Percentiles rank a stretch among this genome's conserved stretches.
Evolutionary conservation across 129 eudicot species (phyloP).

Genomic region (Chrysanthemum makinoi): DNA sequence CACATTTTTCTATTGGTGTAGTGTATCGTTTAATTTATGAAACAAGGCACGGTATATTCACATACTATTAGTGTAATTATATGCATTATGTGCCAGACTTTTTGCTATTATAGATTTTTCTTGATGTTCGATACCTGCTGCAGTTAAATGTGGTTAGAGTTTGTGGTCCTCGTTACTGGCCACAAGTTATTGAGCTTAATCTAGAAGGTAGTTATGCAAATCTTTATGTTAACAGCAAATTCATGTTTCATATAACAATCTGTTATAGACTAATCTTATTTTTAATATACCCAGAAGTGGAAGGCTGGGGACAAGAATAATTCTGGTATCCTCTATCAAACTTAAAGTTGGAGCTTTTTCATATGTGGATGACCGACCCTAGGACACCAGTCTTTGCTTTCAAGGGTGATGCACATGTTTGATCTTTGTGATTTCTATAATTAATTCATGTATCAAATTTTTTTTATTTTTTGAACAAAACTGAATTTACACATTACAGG

Average conservation of each 20-base stretch:
- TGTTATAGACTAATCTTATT: background rate
- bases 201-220: slow-evolving; percentile 63
- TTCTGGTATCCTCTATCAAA: slow-evolving; percentile 84
- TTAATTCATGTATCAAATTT: too few species aligned
- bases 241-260: background rate
- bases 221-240: slow-evolving; percentile 18
- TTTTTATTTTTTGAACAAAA: too few species aligned
- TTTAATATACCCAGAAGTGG: slow-evolving; percentile 68
- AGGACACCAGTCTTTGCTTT: slow-evolving; percentile 84
- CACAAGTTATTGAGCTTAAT: slow-evolving; percentile 79
- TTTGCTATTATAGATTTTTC: too few species aligned
- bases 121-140: too few species aligned
- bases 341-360: slow-evolving; percentile 96
- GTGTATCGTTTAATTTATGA: too few species aligned
- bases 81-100: too few species aligned
- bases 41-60: too few species aligned
- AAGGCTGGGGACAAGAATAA: slow-evolving; percentile 61
- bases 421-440: too few species aligned
- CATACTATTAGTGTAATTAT: too few species aligned
- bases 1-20: too few species aligned
- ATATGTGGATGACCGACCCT: slow-evolving; percentile 83
- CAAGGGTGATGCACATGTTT: slow-evolving; percentile 79
- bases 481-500: too few species aligned
- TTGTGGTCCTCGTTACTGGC: slow-evolving; percentile 99
- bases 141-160: slow-evolving; percentile 19